Conservation (phyloP, 345 rosid species). For the Sapria himalayana region DNA sequence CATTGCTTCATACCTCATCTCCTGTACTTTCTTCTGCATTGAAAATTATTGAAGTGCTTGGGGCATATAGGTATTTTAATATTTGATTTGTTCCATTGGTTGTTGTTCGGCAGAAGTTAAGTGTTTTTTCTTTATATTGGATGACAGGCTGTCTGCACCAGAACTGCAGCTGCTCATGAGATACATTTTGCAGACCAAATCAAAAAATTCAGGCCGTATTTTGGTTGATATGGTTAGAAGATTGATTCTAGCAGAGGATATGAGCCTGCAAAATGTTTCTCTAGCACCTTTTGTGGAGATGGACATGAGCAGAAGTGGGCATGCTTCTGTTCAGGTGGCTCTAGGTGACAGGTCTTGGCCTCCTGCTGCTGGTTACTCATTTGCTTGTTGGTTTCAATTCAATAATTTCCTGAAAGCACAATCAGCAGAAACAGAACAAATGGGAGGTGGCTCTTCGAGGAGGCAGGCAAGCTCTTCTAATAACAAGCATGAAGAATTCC, state of each 20-base stretch:
- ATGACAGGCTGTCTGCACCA: slow-evolving; percentile 75
- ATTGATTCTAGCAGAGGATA: slow-evolving; percentile 73
- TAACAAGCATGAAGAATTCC: slow-evolving; percentile 39
- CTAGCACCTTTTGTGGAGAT: slow-evolving; percentile 88
- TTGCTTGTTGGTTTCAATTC: slow-evolving; percentile 96
- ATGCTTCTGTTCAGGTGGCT: slow-evolving; percentile 93
- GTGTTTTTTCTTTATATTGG: slow-evolving; percentile 14
- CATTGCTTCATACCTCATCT: slow-evolving; percentile 76
- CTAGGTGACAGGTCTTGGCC: slow-evolving; percentile 99
- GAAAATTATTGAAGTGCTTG: slow-evolving; percentile 93
- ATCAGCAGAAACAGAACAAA: slow-evolving; percentile 37
- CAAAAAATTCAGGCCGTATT: slow-evolving; percentile 48
- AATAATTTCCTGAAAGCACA: slow-evolving; percentile 46
- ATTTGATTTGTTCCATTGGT: too few relatives aligned
- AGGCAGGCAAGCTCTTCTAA: slow-evolving; percentile 24
- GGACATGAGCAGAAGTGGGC: slow-evolving; percentile 92
- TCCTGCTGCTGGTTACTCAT: slow-evolving; percentile 99
- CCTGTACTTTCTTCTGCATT: slow-evolving; percentile 54
- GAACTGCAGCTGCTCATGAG: slow-evolving; percentile 74
- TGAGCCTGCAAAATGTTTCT: slow-evolving; percentile 56
- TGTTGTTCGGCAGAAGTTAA: too few relatives aligned
- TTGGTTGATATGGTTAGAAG: slow-evolving; percentile 91
- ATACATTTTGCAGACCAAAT: slow-evolving; percentile 71
- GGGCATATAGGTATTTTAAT: slow-evolving; percentile 55
- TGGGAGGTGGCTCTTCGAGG: slow-evolving; percentile 35